These are phyloP conservation scores for Aspergillus pseudonomiae DNA, from an alignment of 2,329 filamentous ascomycete species.

Conservation along the genomic window DNA sequence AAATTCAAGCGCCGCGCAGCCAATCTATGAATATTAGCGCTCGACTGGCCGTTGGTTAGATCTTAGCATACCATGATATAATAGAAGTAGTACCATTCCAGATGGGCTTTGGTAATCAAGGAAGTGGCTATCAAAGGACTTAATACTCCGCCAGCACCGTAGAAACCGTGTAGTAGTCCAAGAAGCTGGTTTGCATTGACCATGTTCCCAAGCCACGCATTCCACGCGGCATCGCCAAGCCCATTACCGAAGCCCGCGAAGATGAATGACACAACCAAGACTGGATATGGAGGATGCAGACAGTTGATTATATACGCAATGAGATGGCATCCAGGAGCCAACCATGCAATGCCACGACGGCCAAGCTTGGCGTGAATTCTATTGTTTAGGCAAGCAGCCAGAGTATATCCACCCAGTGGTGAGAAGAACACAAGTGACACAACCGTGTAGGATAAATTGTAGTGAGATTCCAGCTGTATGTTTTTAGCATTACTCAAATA, in stretches of 20 bases:
- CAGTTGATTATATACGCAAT: slow-evolving; percentile 37
- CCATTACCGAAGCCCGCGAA: too few species aligned
- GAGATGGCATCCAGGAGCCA: slow-evolving; percentile 56
- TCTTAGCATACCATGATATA: slow-evolving; percentile 66
- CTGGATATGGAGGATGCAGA: slow-evolving; percentile 44
- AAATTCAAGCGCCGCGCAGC: not conserved
- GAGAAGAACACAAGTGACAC: slow-evolving; percentile 53
- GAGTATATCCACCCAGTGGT: slow-evolving; percentile 50
- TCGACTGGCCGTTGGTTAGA: not conserved
- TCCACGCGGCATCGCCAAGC: too few species aligned
- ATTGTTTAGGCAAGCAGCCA: slow-evolving; percentile 49
- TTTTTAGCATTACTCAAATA: not conserved
- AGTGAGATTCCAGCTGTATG: slow-evolving; percentile 48
- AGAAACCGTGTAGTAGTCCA: slow-evolving; percentile 71
- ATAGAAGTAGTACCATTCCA: slow-evolving; percentile 74
- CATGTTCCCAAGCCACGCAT: slow-evolving; percentile 67
- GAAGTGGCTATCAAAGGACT: slow-evolving; percentile 71
- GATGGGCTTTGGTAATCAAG: slow-evolving; percentile 65
- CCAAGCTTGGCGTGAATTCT: slow-evolving; percentile 35
- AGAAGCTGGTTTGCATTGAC: slow-evolving; percentile 69
- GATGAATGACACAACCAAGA: slow-evolving; percentile 32
- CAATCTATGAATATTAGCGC: not conserved
- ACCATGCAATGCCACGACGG: slow-evolving; percentile 69
- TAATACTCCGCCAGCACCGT: slow-evolving; percentile 71
- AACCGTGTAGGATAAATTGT: slow-evolving; percentile 49